A percentile compares a stretch with the other conserved stretches of the same genome.
phyloP scores from a whole-genome alignment of 2,329 filamentous ascomycete genomes.

The Bretziella fagacearum region DNA sequence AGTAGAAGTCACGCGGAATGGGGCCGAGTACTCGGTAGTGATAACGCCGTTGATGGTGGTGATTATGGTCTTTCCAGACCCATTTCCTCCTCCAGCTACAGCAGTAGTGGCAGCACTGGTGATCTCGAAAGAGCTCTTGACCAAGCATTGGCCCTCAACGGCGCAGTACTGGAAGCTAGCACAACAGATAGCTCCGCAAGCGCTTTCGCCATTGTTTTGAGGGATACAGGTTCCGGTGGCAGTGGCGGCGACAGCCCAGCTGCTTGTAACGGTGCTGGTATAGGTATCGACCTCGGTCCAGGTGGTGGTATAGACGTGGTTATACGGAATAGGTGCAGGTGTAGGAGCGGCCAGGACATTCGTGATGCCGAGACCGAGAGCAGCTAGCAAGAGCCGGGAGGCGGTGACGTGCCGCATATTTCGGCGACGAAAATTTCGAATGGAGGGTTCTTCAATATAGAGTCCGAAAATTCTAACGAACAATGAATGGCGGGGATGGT shows the following conservation, averaged over 20 bases:
- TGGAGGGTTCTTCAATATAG: too few species aligned
- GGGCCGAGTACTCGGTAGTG: slow-evolving; percentile 37
- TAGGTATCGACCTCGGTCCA: slow-evolving; percentile 44
- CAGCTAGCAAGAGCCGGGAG: slow-evolving; percentile 6
- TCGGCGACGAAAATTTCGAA: too few species aligned
- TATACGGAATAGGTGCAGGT: slow-evolving; percentile 5
- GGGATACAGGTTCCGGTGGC: slow-evolving; percentile 34
- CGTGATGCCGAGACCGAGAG: slow-evolving; percentile 2
- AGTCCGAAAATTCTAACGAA: too few species aligned
- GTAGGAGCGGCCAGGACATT: slow-evolving; percentile 9
- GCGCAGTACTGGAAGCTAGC: slow-evolving; percentile 52
- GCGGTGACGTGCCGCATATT: neutral
- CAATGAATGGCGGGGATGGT: neutral
- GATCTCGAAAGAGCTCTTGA: slow-evolving; percentile 29
- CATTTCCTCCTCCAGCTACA: slow-evolving; percentile 16
- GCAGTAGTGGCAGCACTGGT: slow-evolving; percentile 20
- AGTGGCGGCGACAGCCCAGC: slow-evolving; percentile 27
- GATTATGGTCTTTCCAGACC: slow-evolving; percentile 24
- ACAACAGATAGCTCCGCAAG: slow-evolving; percentile 56
- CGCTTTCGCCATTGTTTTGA: slow-evolving; percentile 34
- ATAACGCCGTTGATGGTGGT: slow-evolving; percentile 30
- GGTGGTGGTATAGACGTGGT: slow-evolving; percentile 33
- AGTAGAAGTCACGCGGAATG: slow-evolving; percentile 36
- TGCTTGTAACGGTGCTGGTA: slow-evolving; percentile 39
- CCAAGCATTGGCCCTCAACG: slow-evolving; percentile 37